Conservation (phyloP, 129 eudicot species). For the Arctium minus region DNA sequence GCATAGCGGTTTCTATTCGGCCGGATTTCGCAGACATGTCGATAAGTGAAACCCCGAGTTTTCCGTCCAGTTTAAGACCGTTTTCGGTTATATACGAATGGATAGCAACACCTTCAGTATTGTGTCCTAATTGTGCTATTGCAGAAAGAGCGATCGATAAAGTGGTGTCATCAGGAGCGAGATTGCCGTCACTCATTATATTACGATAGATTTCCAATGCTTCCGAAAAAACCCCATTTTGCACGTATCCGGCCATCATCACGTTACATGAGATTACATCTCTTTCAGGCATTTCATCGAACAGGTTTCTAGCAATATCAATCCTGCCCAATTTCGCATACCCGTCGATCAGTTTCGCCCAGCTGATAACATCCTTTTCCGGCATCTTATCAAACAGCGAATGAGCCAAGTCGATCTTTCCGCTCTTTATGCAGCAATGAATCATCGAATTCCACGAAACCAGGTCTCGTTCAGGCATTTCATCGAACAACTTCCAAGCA, state of each 20-base stretch:
- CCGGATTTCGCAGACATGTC: slow-evolving; percentile 87
- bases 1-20: slow-evolving; percentile 47
- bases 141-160: slow-evolving; percentile 64
- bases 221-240: slow-evolving; percentile 41
- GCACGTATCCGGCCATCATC: slow-evolving; percentile 77
- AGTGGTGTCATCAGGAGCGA: slow-evolving; percentile 54
- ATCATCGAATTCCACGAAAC: slow-evolving; percentile 78
- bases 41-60: slow-evolving; percentile 68
- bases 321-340: slow-evolving; percentile 55
- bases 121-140: slow-evolving; percentile 46
- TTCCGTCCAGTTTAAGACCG: slow-evolving; percentile 32
- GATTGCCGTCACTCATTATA: slow-evolving; percentile 23
- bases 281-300: slow-evolving; percentile 58
- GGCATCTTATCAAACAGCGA: slow-evolving; percentile 59
- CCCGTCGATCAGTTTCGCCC: slow-evolving; percentile 73
- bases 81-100: slow-evolving; percentile 42
- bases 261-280: slow-evolving; percentile 73
- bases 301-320: slow-evolving; percentile 53
- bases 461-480: slow-evolving; percentile 69
- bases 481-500: slow-evolving; percentile 60
- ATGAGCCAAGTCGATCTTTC: slow-evolving; percentile 43
- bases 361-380: slow-evolving; percentile 49
- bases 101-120: slow-evolving; percentile 39
- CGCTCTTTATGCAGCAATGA: slow-evolving; percentile 50
- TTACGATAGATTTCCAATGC: slow-evolving; percentile 49